These are phyloP conservation scores for Diaporthe humulicola DNA, from an alignment of 2,329 filamentous ascomycete species.

Conservation along the genomic window DNA sequence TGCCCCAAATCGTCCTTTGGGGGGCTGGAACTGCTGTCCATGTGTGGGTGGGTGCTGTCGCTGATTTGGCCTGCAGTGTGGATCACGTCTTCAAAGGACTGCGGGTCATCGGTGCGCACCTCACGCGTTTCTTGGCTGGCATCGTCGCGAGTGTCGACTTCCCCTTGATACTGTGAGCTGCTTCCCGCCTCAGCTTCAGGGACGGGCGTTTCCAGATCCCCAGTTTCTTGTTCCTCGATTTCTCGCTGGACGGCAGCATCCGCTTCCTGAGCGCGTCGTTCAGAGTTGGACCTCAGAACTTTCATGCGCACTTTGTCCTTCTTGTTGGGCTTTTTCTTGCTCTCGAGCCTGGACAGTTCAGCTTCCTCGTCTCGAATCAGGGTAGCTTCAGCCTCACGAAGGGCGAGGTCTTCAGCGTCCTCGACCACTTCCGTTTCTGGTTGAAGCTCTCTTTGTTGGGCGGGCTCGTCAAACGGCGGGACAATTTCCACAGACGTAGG, in stretches of 20 bases:
- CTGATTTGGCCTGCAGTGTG: background rate
- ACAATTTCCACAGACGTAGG: background rate
- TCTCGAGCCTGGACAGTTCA: constrained; percentile 31
- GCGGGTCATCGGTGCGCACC: background rate
- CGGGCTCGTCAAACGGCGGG: background rate
- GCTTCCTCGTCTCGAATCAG: constrained; percentile 29
- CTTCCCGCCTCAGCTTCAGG: background rate
- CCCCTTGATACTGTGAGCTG: background rate
- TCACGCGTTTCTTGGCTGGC: background rate
- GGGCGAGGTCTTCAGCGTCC: constrained; percentile 12
- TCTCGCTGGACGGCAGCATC: constrained; percentile 15
- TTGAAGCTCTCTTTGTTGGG: background rate
- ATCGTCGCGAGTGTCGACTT: background rate
- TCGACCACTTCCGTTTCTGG: background rate
- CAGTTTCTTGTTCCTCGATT: background rate
- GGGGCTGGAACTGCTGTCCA: background rate
- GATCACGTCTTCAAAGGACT: background rate
- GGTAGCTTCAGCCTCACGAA: constrained; percentile 20
- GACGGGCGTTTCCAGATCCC: background rate
- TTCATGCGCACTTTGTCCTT: constrained; percentile 38
- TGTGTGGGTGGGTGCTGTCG: background rate
- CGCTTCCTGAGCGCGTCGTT: constrained; percentile 34
- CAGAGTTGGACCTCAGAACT: constrained; percentile 25
- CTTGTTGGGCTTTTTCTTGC: constrained; percentile 36
- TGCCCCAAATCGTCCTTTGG: background rate